Base-by-base conservation (phyloP, 1,139 yeast species). In the Blastobotrys persicus region DNA sequence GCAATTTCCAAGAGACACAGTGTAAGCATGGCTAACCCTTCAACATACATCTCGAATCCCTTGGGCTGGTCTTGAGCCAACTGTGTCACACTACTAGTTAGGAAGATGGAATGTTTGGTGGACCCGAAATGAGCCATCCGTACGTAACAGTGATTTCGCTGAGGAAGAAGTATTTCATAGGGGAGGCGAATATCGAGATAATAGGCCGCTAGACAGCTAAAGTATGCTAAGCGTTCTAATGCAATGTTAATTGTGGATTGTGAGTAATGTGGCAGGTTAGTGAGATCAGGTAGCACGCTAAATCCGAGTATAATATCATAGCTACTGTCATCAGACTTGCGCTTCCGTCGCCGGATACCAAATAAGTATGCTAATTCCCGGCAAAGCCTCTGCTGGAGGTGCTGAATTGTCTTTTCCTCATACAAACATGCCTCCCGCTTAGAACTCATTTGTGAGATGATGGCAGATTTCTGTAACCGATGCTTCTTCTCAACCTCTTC, bases 141-240 rank as follows among this genome's bases (percentile, higher is more conserved):
- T 17, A 59, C 55, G 26, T 47, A 54, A 4, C 68, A 60, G 32
- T 53, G 57, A 5, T 53, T 42, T 31, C 58, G 55, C 42, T 55
- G 59, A 7, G 72, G 70, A 17, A 66, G 58, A 2, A 51, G 38
- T 19, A 68, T 55, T 35, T 59, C 59, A 46, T 57, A 67, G 2
- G 72, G 72, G 19, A 68, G 58, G 26, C 60, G 59, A 4, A 66
- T 44, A 31, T 63, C 64, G n/a, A 66, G 53, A 49, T 68, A 68
- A 54, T 62, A 59, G 1, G 71, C 65, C 6, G 64, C 51, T 32
- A 67, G 62, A 14, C 57, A 57, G 5, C 56, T 48, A 39, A 67
- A 66, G 37, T 54, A 59, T 14, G 66, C 62, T 13, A 66, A 58
- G 16, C 72, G 55, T 50, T 68, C 72, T 13, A 68, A 44, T 11